Conservation (phyloP, 192 early-diverging fungal species). For the Rhizophagus clarus region DNA sequence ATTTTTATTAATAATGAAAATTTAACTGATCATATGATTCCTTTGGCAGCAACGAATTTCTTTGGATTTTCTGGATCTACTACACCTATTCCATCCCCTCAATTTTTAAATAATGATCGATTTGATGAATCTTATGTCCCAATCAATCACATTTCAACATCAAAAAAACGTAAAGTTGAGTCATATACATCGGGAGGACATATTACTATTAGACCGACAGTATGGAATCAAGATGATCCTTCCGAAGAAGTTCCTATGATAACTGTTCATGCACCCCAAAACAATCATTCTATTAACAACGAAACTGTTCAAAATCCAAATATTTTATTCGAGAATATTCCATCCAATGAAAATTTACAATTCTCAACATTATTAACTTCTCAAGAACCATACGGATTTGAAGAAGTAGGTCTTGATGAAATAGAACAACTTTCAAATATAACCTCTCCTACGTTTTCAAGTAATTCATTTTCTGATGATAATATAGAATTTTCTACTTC, state of each 20-base stretch:
- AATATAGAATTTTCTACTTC: too few relatives aligned
- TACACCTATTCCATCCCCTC: background rate
- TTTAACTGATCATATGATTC: background rate
- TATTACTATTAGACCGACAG: background rate
- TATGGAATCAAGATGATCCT: background rate
- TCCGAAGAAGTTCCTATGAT: background rate
- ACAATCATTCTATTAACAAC: background rate
- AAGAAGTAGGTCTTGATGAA: background rate
- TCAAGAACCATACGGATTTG: background rate
- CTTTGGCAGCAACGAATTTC: background rate
- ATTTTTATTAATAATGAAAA: background rate
- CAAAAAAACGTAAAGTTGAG: background rate
- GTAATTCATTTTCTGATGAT: too few relatives aligned
- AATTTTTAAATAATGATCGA: background rate
- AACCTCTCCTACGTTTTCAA: background rate
- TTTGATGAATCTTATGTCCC: background rate
- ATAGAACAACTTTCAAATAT: background rate
- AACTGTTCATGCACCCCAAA: background rate
- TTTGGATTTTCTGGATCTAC: background rate
- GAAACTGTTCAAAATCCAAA: background rate
- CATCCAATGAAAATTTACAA: background rate
- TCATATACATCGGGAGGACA: background rate
- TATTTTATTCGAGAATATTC: background rate
- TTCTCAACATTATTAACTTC: background rate
- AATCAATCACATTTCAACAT: background rate